A percentile compares a stretch with the other conserved stretches of the same genome.
These are phyloP conservation scores for Fraxinus sp. DNA, from an alignment of 305 asterid genomes.

Conservation along the genomic window DNA sequence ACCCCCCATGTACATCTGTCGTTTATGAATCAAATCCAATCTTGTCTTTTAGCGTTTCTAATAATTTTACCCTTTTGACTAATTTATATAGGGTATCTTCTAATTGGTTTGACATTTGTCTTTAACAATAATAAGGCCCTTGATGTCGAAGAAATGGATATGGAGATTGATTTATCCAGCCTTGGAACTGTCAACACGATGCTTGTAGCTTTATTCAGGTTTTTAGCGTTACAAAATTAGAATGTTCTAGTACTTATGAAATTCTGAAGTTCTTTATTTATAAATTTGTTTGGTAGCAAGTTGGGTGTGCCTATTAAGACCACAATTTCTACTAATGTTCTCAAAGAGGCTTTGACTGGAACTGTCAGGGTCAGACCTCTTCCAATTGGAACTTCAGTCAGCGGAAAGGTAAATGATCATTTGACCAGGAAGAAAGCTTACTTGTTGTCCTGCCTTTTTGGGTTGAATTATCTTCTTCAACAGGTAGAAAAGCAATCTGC, in stretches of 20 bases:
- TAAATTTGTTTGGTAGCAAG: conserved; percentile 35
- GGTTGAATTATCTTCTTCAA: neutral
- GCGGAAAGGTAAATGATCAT: conserved; percentile 42
- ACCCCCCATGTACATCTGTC: neutral
- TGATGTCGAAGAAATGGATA: conserved; percentile 93
- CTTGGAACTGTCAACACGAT: conserved; percentile 98
- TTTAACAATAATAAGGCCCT: conserved; percentile 35
- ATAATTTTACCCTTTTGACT: neutral
- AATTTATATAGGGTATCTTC: neutral
- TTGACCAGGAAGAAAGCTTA: neutral
- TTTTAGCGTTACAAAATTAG: neutral
- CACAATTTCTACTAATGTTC: conserved; percentile 51
- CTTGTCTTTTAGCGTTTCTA: neutral
- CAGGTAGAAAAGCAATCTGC: conserved; percentile 98
- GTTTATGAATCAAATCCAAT: neutral
- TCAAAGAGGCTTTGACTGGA: conserved; percentile 55
- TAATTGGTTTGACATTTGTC: conserved; percentile 18
- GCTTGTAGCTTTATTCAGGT: conserved; percentile 89
- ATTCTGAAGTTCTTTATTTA: neutral
- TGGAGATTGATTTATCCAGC: conserved; percentile 98
- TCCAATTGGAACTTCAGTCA: conserved; percentile 53
- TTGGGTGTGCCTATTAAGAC: conserved; percentile 64
- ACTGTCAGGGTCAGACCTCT: conserved; percentile 55
- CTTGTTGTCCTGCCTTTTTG: neutral
- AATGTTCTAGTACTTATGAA: neutral